Conservation (phyloP, 1,284 basidiomycete species). For the Microbotryum violaceum region DNA sequence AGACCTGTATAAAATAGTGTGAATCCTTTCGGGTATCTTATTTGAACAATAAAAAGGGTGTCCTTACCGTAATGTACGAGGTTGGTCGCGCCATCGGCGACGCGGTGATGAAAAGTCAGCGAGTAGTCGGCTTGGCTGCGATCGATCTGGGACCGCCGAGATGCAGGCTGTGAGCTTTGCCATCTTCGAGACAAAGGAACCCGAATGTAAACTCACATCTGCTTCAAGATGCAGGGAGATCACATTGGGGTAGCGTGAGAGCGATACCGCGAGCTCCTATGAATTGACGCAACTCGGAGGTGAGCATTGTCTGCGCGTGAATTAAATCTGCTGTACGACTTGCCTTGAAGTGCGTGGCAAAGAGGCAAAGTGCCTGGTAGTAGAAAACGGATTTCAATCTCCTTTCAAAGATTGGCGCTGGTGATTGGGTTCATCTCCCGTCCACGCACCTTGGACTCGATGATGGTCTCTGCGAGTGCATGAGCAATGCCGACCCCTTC, state of each 20-base stretch:
- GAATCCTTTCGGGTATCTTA: neutral
- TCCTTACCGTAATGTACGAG: conserved; percentile 45
- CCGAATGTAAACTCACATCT: conserved; percentile 49
- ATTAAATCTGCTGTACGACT: neutral
- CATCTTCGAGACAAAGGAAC: neutral
- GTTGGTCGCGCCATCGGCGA: conserved; percentile 36
- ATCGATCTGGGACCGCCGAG: conserved; percentile 11
- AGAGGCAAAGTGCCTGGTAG: conserved; percentile 69
- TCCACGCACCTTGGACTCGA: conserved; percentile 54
- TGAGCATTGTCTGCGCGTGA: neutral
- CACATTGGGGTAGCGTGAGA: conserved; percentile 36
- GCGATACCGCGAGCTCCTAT: conserved; percentile 50
- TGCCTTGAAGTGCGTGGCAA: conserved; percentile 61
- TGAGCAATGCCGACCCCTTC: conserved; percentile 71
- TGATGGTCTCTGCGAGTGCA: conserved; percentile 81
- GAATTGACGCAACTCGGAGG: conserved; percentile 39
- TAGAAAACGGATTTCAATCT: neutral
- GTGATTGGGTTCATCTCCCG: neutral
- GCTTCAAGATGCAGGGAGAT: conserved; percentile 70
- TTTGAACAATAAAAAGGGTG: conserved; percentile 40
- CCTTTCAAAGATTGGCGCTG: neutral
- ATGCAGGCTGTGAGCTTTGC: neutral
- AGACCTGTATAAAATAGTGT: conserved; percentile 50
- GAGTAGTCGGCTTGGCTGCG: conserved; percentile 51
- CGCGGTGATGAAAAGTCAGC: conserved; percentile 54